phyloP scores from a whole-genome alignment of 1,284 basidiomycete genomes.

The Malassezia caprae region DNA sequence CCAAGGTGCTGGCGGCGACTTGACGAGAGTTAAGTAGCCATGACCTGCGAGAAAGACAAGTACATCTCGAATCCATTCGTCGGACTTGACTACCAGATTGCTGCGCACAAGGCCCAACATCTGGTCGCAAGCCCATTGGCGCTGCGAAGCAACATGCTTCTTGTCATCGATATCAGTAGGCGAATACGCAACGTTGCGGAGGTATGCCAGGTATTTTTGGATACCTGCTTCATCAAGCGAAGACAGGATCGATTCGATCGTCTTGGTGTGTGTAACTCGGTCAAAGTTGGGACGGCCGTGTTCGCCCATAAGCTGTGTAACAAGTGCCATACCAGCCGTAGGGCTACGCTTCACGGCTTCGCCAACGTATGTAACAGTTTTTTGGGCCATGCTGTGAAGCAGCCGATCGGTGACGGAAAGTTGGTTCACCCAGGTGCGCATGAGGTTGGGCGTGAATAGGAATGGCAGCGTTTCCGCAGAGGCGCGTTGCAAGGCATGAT shows the following conservation, averaged over 20 bases:
- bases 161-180: slow-evolving; percentile 14
- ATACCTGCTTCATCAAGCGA: slow-evolving; percentile 68
- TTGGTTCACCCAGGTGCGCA: slow-evolving; percentile 94
- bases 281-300: slow-evolving; percentile 83
- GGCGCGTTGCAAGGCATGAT: slow-evolving; percentile 65
- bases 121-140: slow-evolving; percentile 76
- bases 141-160: slow-evolving; percentile 20
- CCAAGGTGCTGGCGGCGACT: slow-evolving; percentile 55
- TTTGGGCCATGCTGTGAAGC: slow-evolving; percentile 68
- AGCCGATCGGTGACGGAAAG: slow-evolving; percentile 75
- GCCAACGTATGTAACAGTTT: slow-evolving; percentile 58
- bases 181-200: slow-evolving; percentile 50
- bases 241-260: slow-evolving; percentile 71
- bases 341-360: slow-evolving; percentile 66
- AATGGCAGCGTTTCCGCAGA: slow-evolving; percentile 62
- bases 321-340: slow-evolving; percentile 69
- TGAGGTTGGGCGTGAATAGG: slow-evolving; percentile 88
- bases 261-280: slow-evolving; percentile 82
- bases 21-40: slow-evolving; percentile 65
- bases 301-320: slow-evolving; percentile 74
- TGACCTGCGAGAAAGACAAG: slow-evolving; percentile 74
- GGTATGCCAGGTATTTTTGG: slow-evolving; percentile 63
- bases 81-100: slow-evolving; percentile 67
- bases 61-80: slow-evolving; percentile 64
- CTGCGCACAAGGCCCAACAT: slow-evolving; percentile 68